Evolutionary conservation across 495 filamentous ascomycete species (phyloP), one percentile per base, ranked within the genome.

Genomic region (Trichoderma virens): DNA sequence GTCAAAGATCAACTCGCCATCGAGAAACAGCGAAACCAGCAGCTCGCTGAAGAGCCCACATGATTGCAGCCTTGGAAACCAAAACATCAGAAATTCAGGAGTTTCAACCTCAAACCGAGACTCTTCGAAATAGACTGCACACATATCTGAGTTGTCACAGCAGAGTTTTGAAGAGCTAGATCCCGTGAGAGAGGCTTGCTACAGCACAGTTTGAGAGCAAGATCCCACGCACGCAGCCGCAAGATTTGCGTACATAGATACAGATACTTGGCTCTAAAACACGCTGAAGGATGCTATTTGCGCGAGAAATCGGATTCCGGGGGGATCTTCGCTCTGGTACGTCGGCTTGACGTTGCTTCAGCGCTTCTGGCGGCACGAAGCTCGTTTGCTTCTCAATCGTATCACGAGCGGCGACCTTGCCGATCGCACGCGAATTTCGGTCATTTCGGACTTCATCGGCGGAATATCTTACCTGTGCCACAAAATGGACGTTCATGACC

Each of bases 221-320:
- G 62, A 86, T 98, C 62, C 79, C 96, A 14, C 89, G 88, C 32
- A 88, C 93, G 66, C 83, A 98, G 71, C 80, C 97, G n/a, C 86
- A 93, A 31, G 94, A 98, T 76, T 81, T 96, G 23, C 92, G 91
- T 67, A 85, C 88, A 1, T 91, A 98, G 71, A 83, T 97, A 67
- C 94, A 96, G 74, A 83, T 96, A 47, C 80, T 99, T 2, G 82
- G 96, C 9, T 83, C 92, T 69, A 93, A 96, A n/a, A n/a, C n/a
- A n/a, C n/a, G n/a, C n/a, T n/a, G n/a, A n/a, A n/a, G n/a, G n/a
- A n/a, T n/a, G n/a, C n/a, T n/a, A n/a, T n/a, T n/a, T n/a, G n/a
- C n/a, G n/a, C n/a, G n/a, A n/a, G n/a, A n/a, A n/a, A n/a, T n/a
- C n/a, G n/a, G n/a, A n/a, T n/a, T n/a, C n/a, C n/a, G n/a, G n/a